These are phyloP conservation scores for Fonsecaea monophora DNA, from an alignment of 2,329 filamentous ascomycete genomes.

Conservation along the genomic window DNA sequence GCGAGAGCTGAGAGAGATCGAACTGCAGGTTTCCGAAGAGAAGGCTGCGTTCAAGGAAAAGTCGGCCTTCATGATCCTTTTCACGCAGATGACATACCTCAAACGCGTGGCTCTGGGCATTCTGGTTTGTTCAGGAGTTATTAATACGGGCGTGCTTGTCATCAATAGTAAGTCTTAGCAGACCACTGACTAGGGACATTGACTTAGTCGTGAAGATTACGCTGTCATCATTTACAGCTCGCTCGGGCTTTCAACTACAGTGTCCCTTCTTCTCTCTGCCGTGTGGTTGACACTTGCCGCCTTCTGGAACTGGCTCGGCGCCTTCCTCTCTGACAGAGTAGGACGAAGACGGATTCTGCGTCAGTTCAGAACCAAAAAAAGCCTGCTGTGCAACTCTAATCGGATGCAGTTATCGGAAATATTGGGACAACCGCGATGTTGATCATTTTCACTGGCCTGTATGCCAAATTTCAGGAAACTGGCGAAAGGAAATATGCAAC, in stretches of 20 bases:
- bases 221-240: not conserved
- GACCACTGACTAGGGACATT: no score
- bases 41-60: not conserved
- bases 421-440: not conserved
- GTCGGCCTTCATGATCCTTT: not conserved
- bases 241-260: not conserved
- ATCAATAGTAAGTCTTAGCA: not conserved
- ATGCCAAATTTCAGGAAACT: not conserved
- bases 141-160: not conserved
- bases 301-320: not conserved
- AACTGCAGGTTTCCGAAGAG: slow-evolving; percentile 32
- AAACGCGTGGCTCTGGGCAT: not conserved
- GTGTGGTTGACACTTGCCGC: not conserved
- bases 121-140: not conserved
- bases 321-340: not conserved
- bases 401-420: not conserved
- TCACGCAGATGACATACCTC: not conserved
- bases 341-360: not conserved
- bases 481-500: not conserved
- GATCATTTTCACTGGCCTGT: not conserved
- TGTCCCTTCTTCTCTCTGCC: not conserved
- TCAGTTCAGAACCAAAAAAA: not conserved
- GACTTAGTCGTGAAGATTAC: not conserved
- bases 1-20: slow-evolving; percentile 35
- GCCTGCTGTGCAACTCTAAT: not conserved